Evolutionary conservation across 2,329 filamentous ascomycete genomes (phyloP).

Genomic region (Aspergillus novofumigatus): DNA sequence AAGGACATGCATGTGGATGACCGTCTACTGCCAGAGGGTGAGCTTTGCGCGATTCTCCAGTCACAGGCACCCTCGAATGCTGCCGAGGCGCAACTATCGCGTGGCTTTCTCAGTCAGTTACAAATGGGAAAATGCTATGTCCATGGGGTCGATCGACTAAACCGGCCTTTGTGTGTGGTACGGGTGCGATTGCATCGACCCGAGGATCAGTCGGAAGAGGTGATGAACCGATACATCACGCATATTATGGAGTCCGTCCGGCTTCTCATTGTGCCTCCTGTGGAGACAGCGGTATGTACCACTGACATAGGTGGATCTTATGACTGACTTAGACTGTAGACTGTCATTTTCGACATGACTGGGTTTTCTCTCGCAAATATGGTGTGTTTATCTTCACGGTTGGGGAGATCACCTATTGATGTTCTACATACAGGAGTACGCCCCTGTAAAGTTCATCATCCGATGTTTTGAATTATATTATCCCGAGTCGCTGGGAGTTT

Average conservation of each 20-base stretch:
- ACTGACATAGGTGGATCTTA: background rate
- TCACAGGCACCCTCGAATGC: constrained; percentile 36
- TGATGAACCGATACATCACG: constrained; percentile 81
- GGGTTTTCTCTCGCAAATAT: constrained; percentile 89
- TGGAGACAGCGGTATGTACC: constrained; percentile 76
- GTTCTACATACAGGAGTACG: constrained; percentile 62
- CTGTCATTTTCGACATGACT: constrained; percentile 90
- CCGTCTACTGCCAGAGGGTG: constrained; percentile 72
- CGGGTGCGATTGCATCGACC: constrained; percentile 73
- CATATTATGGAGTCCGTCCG: constrained; percentile 86
- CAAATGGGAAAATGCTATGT: constrained; percentile 85
- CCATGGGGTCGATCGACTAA: constrained; percentile 75
- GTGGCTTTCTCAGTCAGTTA: constrained; percentile 75
- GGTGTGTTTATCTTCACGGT: constrained; percentile 44
- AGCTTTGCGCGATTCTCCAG: constrained; percentile 58
- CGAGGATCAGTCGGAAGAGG: constrained; percentile 76
- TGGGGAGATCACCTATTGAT: background rate
- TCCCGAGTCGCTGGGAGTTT: constrained; percentile 82
- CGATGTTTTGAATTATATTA: constrained; percentile 98
- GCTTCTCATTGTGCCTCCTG: constrained; percentile 67
- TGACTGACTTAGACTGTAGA: constrained; percentile 47
- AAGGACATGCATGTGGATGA: constrained; percentile 80
- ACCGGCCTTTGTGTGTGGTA: constrained; percentile 77
- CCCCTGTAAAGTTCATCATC: constrained; percentile 95
- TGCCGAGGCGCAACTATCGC: constrained; percentile 57